Base-by-base conservation (phyloP, 1,139 yeast genomes). In the Yamadazyma sp. region DNA sequence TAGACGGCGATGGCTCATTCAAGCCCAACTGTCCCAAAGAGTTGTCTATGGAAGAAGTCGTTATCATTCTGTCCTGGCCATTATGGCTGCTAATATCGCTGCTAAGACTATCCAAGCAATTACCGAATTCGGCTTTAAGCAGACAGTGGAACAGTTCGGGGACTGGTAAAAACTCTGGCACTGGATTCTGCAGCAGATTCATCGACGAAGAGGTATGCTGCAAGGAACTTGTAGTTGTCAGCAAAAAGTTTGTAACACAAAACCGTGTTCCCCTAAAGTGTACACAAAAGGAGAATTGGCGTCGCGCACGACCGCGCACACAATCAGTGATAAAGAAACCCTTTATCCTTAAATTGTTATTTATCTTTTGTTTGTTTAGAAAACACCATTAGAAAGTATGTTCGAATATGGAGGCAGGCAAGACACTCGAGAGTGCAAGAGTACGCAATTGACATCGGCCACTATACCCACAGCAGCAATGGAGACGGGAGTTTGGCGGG, bases 41-140 rank as follows among this genome's bases (percentile, higher is more conserved):
- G 16, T 18, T n/a, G 3, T 44, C 39, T 4, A 44, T 24, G 20
- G 44, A 43, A 7, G 45, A 41, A 3, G 45, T 32, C 9, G 46
- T 45, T 8, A 47, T 48, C 49, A 45, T 44, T 16, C 27, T 11
- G 23, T 33, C 36, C 10, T 25, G 12, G 11, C 15, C 23, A 28
- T 18, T 24, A 11, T 26, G 31, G 28, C 31, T 27, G n/a, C 16
- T 26, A 11, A 20, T 18, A 16, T 39, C 39, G 31, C 30, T 31
- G 28, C 29, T 24, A 9, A 26, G 16, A 16, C 9, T 9, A 4
- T 29, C 22, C 17, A 17, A 16, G 14, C 20, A n/a, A 16, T 29
- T 29, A 8, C 22, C 8, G 22, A 5, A 20, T 6, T n/a, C n/a
- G n/a, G n/a, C n/a, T 20, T 6, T 20, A 20, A 20, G 22, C 22